Evolutionary conservation across 225 moss, liverwort and hornwort genomes (phyloP), one percentile per base, ranked within the genome.

Genomic region (Pleurozium schreberi): DNA sequence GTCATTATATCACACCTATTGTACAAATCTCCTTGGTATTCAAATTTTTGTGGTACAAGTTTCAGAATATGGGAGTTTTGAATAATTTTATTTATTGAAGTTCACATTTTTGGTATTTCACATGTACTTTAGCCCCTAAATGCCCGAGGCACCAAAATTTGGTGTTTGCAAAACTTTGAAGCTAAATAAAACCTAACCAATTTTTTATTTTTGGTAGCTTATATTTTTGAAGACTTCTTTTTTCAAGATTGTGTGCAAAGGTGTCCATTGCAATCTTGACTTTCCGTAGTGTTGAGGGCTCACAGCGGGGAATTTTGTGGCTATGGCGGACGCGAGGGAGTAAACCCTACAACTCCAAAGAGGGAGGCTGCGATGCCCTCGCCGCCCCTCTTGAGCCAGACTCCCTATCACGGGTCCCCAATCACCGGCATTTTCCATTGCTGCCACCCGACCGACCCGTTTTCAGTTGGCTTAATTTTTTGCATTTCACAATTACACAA

Each of bases 321-420:
- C 86, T 61, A 89, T 89, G 89, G 87, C 79, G 83, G 86, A 69
- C 43, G 75, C 58, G 49, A 83, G 78, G 89, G 81, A 30, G 67
- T 50, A 40, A 91, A 91, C 91, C 91, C 91, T 91, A 87, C 61
- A 78, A 83, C 76, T 76, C 70, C 80, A 83, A 71, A 85, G 82
- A 91, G 86, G 11, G 11, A 27, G 63, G 1, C 31, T 23, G 15
- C 4, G 25, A 0, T 11, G 18, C 57, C 79, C 69, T 75, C 50
- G 84, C 89, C 71, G 89, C 89, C 83, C 71, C n/a, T 87, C 89
- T 89, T 89, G 70, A 89, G 85, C 84, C 62, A 31, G 65, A 30
- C 78, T 55, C 42, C 53, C 33, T 77, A 77, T 78, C 78, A 78
- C 64, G 78, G 87, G 79, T 67, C 30, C 30, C 30, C 8, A 42